Evolutionary conservation across 805 yeast species (phyloP).

Genomic region (Kodamaea sagamina): DNA sequence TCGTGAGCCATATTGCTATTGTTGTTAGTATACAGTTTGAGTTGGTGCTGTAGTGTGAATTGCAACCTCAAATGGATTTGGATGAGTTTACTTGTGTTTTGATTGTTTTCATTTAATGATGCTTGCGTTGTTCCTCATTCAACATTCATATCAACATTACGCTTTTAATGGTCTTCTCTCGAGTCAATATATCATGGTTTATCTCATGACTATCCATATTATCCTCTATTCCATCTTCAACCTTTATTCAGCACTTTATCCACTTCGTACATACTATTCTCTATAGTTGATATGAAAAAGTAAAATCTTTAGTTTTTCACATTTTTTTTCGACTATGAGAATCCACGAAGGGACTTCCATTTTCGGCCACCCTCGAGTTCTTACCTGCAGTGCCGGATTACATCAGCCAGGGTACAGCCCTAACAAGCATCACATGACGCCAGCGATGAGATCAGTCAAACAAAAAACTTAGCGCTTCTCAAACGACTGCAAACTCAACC

Average conservation of each 20-base stretch:
- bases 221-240: constrained; percentile 10
- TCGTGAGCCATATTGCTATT: constrained; percentile 95
- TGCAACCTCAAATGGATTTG: too few relatives aligned
- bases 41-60: too few relatives aligned
- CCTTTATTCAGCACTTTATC: not conserved
- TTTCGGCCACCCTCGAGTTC: not conserved
- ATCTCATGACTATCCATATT: too few relatives aligned
- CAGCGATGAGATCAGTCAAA: constrained; percentile 7
- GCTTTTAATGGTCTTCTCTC: too few relatives aligned
- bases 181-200: too few relatives aligned
- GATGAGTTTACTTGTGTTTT: too few relatives aligned
- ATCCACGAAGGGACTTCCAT: not conserved
- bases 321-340: too few relatives aligned
- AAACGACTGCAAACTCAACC: constrained; percentile 2
- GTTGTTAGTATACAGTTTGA: constrained; percentile 33
- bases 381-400: not conserved
- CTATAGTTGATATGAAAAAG: constrained; percentile 17
- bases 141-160: too few relatives aligned
- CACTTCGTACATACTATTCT: constrained; percentile 19
- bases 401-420: too few relatives aligned
- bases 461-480: constrained; percentile 16
- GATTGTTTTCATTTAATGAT: not conserved
- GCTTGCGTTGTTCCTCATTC: too few relatives aligned
- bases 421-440: too few relatives aligned
- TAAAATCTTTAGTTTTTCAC: not conserved